phyloP scores from a whole-genome alignment of 2,329 filamentous ascomycete species.

The Coniochaeta hoffmannii region DNA sequence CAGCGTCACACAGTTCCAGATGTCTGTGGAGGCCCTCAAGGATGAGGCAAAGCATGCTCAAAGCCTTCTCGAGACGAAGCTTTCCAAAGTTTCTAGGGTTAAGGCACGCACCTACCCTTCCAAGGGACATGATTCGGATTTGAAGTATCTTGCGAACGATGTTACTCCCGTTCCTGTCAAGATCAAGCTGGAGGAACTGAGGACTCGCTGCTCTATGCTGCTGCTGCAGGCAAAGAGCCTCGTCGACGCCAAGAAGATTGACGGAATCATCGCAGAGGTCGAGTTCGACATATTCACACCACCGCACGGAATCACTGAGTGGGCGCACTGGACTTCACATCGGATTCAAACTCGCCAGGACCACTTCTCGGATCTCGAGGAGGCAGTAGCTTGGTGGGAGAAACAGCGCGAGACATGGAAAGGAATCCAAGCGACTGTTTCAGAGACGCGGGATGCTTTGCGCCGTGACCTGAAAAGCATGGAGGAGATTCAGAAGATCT shows the following conservation, averaged over 20 bases:
- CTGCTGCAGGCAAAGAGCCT: background rate
- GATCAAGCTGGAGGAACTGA: background rate
- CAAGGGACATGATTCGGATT: too few relatives aligned
- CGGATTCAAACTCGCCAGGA: background rate
- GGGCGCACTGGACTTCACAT: background rate
- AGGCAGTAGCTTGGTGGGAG: background rate
- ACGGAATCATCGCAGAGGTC: background rate
- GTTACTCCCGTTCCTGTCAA: background rate
- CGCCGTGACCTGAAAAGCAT: background rate
- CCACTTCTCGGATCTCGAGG: background rate
- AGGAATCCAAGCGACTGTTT: background rate
- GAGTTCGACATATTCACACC: background rate
- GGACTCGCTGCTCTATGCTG: background rate
- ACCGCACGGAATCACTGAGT: background rate
- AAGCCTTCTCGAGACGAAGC: too few relatives aligned
- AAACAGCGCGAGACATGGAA: background rate
- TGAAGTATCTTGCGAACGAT: background rate
- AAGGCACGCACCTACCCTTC: too few relatives aligned
- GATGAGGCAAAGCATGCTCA: too few relatives aligned
- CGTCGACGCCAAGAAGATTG: background rate
- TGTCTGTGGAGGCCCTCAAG: background rate
- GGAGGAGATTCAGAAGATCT: too few relatives aligned
- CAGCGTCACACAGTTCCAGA: background rate
- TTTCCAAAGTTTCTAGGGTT: too few relatives aligned
- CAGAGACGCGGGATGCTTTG: background rate